Evolutionary conservation across 2,329 filamentous ascomycete genomes (phyloP), one percentile per base, ranked within the genome.

Genomic region (Neophaeococcomyces aloes): DNA sequence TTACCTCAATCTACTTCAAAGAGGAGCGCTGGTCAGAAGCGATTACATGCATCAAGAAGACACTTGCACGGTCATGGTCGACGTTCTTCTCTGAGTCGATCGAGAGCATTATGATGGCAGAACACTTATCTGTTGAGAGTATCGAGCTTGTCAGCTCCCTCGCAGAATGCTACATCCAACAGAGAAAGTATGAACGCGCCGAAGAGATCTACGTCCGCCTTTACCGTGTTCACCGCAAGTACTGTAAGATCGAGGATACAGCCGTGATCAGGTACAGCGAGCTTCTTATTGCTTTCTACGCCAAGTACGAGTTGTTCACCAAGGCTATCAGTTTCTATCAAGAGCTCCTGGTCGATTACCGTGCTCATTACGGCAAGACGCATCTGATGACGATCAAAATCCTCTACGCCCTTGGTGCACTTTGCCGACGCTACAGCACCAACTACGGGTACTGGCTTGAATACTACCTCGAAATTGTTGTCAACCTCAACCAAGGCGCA

Each of bases 21-120:
- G 65, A 71, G 55, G 64, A 64, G 48, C 62, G 68, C 27, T 74
- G 65, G 59, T 61, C 60, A 3, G 66, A 72, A 42, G 68, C 70
- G 2, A 65, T 66, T 14, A 60, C 57, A 1, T 56, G 69, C n/a
- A 61, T 71, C 27, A 67, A 68, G 38, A 58, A 57, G 15, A 65
- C 70, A 6, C 55, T 74, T 21, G 60, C 63, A 29, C 57, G 60
- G 3, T 62, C 66, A 3, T 74, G 71, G 70, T 60, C 64, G 2
- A 63, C 64, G 0, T 61, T 74, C 43, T 64, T 72, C 36, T 60
- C 65, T n/a, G 57, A 58, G 13, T 67, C 64, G 0, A 55, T 67
- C 42, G 50, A 67, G n/a, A 33, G 31, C 25, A 65, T 73, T 1
- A 57, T 59, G 1, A 58, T 72, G 29, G 65, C 69, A 0, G 53